phyloP scores from a whole-genome alignment of 2,329 filamentous ascomycete genomes.

The Lachnellula suecica region DNA sequence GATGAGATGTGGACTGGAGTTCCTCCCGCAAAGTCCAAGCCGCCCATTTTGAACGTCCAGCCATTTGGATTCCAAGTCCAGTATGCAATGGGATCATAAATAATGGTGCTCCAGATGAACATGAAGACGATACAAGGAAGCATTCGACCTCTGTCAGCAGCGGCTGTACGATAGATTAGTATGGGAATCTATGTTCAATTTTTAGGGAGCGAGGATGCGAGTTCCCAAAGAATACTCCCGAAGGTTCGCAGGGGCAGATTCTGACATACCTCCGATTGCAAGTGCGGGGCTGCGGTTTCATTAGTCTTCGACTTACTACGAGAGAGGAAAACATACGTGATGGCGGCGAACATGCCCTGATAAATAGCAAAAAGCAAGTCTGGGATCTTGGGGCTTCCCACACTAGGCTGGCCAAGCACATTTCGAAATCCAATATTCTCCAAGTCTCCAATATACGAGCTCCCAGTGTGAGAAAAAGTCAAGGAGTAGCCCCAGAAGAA shows the following conservation, averaged over 20 bases:
- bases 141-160: constrained; percentile 85
- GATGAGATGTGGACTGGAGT: constrained; percentile 89
- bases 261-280: constrained; percentile 75
- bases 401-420: constrained; percentile 73
- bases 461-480: constrained; percentile 55
- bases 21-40: constrained; percentile 85
- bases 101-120: constrained; percentile 86
- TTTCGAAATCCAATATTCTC: constrained; percentile 64
- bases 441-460: constrained; percentile 10
- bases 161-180: too few relatives aligned
- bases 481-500: constrained; percentile 51
- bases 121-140: constrained; percentile 88
- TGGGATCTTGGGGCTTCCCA: constrained; percentile 71
- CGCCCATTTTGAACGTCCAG: constrained; percentile 78
- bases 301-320: not conserved
- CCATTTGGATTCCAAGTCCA: constrained; percentile 90
- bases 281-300: constrained; percentile 60
- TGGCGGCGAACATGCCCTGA: constrained; percentile 84
- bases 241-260: too few relatives aligned
- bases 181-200: too few relatives aligned
- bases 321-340: constrained; percentile 55
- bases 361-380: constrained; percentile 85
- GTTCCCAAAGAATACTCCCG: too few relatives aligned
- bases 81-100: constrained; percentile 91
- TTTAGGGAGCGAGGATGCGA: too few relatives aligned